phyloP scores from a whole-genome alignment of 805 yeast genomes.

The Lachancea thermotolerans region DNA sequence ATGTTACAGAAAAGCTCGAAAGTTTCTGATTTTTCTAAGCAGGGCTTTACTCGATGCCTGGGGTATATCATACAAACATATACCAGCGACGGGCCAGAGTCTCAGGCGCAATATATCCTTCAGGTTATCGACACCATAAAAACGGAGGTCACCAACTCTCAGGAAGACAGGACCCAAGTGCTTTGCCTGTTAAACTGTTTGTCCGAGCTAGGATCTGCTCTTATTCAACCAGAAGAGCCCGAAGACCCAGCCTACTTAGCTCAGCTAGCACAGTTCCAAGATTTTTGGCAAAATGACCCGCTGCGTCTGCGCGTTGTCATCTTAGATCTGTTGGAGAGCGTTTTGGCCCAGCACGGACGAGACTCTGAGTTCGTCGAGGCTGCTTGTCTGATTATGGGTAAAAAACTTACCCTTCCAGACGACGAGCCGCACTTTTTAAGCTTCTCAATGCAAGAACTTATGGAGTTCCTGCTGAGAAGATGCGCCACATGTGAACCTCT shows the following conservation, averaged over 20 bases:
- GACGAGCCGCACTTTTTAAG: slow-evolving; percentile 29
- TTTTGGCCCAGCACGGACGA: slow-evolving; percentile 31
- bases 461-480: slow-evolving; percentile 23
- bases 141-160: slow-evolving; percentile 12
- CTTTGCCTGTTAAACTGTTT: slow-evolving; percentile 56
- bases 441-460: slow-evolving; percentile 25
- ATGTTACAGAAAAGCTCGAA: slow-evolving; percentile 22
- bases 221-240: slow-evolving; percentile 48
- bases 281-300: slow-evolving; percentile 48
- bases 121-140: slow-evolving; percentile 32
- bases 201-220: slow-evolving; percentile 64
- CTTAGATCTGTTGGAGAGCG: slow-evolving; percentile 38
- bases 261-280: slow-evolving; percentile 23
- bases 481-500: slow-evolving; percentile 21
- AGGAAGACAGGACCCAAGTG: slow-evolving; percentile 38
- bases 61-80: slow-evolving; percentile 55
- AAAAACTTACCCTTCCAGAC: slow-evolving; percentile 21
- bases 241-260: slow-evolving; percentile 19
- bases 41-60: slow-evolving; percentile 54
- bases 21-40: slow-evolving; percentile 31
- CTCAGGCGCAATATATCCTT: slow-evolving; percentile 35
- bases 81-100: slow-evolving; percentile 36
- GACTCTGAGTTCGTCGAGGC: slow-evolving; percentile 53
- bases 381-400: slow-evolving; percentile 50
- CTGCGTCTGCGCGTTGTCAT: slow-evolving; percentile 38